phyloP scores from a whole-genome alignment of 257 asterid genomes.

The Lithospermum erythrorhizon region DNA sequence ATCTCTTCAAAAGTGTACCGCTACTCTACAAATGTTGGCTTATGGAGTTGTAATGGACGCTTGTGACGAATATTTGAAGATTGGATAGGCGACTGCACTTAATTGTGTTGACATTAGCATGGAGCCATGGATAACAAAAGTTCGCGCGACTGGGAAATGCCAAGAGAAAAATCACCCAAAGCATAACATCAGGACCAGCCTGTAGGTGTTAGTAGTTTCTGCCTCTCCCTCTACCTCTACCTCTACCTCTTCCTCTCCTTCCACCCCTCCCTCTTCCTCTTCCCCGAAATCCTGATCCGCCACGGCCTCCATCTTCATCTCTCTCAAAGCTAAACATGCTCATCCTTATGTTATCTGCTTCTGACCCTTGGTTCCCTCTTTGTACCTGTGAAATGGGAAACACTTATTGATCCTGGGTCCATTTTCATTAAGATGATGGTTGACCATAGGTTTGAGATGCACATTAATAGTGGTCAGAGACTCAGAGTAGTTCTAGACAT shows the following conservation, averaged over 20 bases:
- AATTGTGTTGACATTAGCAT: no score
- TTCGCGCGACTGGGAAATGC: background rate
- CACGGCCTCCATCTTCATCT: slow-evolving; percentile 29
- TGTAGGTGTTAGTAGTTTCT: slow-evolving; percentile 6
- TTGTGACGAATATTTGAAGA: no score
- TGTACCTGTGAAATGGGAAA: slow-evolving; percentile 36
- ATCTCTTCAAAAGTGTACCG: no score
- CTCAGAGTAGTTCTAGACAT: background rate
- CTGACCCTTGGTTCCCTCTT: slow-evolving; percentile 24
- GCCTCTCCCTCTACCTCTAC: slow-evolving; percentile 40
- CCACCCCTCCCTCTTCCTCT: slow-evolving; percentile 64
- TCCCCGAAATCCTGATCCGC: slow-evolving; percentile 43
- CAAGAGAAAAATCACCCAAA: background rate
- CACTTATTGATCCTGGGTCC: background rate
- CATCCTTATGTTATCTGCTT: slow-evolving; percentile 53
- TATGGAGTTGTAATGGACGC: no score
- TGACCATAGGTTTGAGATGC: background rate
- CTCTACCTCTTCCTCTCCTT: slow-evolving; percentile 36
- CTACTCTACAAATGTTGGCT: no score
- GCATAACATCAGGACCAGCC: background rate
- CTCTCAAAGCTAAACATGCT: slow-evolving; percentile 69
- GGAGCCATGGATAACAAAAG: background rate
- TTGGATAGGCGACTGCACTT: no score
- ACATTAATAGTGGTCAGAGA: background rate
- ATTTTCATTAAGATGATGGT: background rate